These are phyloP conservation scores for Colletotrichum zoysiae DNA, from an alignment of 2,329 filamentous ascomycete species.

Conservation along the genomic window DNA sequence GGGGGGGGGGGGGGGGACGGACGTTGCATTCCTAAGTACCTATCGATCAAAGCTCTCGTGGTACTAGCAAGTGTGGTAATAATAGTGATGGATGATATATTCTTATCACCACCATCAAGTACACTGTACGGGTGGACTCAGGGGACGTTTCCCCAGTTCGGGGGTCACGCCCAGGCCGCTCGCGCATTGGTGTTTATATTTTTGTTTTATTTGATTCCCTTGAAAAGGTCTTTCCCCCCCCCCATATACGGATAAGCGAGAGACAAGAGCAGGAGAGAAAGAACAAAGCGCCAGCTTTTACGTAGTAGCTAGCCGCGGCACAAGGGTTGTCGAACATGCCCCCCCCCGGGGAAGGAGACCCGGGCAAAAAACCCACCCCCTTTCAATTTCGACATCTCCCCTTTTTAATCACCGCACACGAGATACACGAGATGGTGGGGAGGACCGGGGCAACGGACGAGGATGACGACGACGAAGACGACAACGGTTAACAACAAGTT, in stretches of 20 bases:
- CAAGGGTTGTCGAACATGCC: slow-evolving; percentile 1
- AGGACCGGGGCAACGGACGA: neutral
- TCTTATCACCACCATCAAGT: too few species aligned
- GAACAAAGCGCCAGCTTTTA: neutral
- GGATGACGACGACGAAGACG: too few species aligned
- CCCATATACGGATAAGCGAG: too few species aligned
- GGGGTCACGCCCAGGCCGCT: too few species aligned
- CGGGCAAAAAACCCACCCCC: neutral
- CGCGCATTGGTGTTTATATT: too few species aligned
- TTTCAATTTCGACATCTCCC: slow-evolving; percentile 24
- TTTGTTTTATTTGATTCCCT: too few species aligned
- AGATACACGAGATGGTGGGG: neutral
- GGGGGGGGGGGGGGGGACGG: neutral
- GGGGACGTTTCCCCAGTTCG: too few species aligned
- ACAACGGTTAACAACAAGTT: neutral
- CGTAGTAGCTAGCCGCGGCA: neutral
- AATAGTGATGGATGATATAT: neutral
- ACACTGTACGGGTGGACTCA: too few species aligned
- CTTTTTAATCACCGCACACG: slow-evolving; percentile 12
- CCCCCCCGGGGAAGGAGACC: neutral
- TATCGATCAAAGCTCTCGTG: neutral
- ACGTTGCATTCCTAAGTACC: neutral
- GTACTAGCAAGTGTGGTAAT: neutral
- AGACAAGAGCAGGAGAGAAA: too few species aligned
- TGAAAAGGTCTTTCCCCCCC: too few species aligned